Percentiles rank a stretch among this genome's conserved stretches.
Evolutionary conservation across 257 asterid species (phyloP).

Genomic region (Pogostemon cablin): DNA sequence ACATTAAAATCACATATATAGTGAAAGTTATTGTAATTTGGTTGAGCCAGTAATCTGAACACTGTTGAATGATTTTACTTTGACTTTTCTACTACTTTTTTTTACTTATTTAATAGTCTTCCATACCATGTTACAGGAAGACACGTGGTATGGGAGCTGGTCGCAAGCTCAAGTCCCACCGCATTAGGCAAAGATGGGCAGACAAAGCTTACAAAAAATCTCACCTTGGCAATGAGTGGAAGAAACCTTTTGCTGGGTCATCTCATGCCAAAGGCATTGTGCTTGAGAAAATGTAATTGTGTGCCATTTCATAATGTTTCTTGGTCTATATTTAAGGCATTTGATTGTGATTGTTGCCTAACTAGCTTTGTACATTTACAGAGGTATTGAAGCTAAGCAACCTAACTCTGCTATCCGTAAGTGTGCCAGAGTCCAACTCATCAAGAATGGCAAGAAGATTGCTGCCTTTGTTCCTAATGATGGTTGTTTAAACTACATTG

Average conservation of each 20-base stretch:
- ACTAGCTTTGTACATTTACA: constrained; percentile 28
- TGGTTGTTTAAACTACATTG: constrained; percentile 73
- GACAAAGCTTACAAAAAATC: constrained; percentile 70
- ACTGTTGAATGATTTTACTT: neutral
- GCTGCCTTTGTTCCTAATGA: constrained; percentile 78
- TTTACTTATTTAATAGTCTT: neutral
- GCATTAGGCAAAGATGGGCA: constrained; percentile 67
- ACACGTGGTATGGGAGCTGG: constrained; percentile 83
- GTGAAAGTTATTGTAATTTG: neutral
- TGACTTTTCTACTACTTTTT: neutral
- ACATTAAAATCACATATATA: neutral
- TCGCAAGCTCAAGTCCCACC: constrained; percentile 70
- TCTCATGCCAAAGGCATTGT: constrained; percentile 78
- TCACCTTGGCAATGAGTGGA: constrained; percentile 77
- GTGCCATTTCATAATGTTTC: neutral
- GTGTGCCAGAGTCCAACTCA: constrained; percentile 74
- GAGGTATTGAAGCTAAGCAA: constrained; percentile 83
- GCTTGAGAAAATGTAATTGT: constrained; percentile 62
- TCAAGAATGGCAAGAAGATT: constrained; percentile 73
- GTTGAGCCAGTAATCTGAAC: neutral
- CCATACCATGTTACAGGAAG: constrained; percentile 40
- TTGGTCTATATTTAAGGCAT: neutral
- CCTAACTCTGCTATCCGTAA: constrained; percentile 81
- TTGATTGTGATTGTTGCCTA: neutral
- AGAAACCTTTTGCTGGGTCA: constrained; percentile 74